phyloP scores from a whole-genome alignment of 345 rosid species.

The Eutrema japonicum region DNA sequence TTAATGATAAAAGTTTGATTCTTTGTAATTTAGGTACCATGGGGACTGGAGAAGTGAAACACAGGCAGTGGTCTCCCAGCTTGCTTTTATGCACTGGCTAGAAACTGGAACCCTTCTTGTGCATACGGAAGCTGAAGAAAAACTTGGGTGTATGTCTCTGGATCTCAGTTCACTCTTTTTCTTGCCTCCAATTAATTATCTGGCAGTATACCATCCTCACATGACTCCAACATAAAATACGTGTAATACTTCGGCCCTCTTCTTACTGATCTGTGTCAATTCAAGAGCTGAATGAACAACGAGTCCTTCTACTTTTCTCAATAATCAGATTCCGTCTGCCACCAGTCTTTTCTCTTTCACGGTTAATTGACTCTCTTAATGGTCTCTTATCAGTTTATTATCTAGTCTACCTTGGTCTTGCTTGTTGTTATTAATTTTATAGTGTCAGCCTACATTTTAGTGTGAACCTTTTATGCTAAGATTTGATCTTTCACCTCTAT shows the following conservation, averaged over 20 bases:
- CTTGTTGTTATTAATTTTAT: neutral
- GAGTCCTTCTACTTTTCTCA: neutral
- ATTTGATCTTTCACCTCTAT: neutral
- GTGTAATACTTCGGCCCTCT: too few species aligned
- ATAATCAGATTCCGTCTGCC: neutral
- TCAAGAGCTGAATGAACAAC: neutral
- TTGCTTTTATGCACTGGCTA: conserved; percentile 91
- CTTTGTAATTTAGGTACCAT: conserved; percentile 65
- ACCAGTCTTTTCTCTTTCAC: neutral
- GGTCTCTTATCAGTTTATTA: too few species aligned
- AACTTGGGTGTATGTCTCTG: conserved; percentile 76
- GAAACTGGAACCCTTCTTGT: conserved; percentile 79
- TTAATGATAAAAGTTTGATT: neutral
- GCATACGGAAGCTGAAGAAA: conserved; percentile 74
- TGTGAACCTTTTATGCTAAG: neutral
- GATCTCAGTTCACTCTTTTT: conserved; percentile 11
- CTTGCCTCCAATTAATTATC: neutral
- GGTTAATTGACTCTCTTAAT: too few species aligned
- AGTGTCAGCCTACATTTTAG: neutral
- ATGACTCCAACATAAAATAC: neutral
- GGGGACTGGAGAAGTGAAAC: conserved; percentile 97
- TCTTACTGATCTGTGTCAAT: too few species aligned
- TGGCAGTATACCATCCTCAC: too few species aligned
- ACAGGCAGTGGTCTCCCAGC: conserved; percentile 79
- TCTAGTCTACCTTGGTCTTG: neutral